These are phyloP conservation scores for Solanum chilense DNA, from an alignment of 257 asterid genomes.

Conservation along the genomic window DNA sequence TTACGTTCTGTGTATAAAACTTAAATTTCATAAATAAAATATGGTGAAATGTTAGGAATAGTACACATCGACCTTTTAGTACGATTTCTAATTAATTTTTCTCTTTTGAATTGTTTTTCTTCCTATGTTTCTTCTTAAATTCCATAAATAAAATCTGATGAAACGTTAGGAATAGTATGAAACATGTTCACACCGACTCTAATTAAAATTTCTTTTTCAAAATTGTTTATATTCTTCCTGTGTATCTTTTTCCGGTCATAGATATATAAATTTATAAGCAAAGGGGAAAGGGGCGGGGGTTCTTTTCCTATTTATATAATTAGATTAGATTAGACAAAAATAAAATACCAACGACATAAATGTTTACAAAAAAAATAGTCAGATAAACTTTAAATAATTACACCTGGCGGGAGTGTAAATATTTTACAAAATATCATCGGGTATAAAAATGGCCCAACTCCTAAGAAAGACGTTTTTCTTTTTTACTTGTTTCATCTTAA, in stretches of 20 bases:
- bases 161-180: neutral
- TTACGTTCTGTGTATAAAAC: neutral
- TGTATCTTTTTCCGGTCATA: neutral
- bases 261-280: neutral
- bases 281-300: neutral
- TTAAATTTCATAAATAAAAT: neutral
- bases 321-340: neutral
- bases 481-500: too few species aligned
- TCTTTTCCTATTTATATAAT: neutral
- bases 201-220: neutral
- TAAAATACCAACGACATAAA: neutral
- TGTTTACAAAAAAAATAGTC: neutral
- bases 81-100: too few species aligned
- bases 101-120: too few species aligned
- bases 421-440: too few species aligned
- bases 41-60: neutral
- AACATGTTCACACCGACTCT: neutral
- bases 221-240: neutral
- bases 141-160: neutral
- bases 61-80: neutral
- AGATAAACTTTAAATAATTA: neutral
- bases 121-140: neutral
- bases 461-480: too few species aligned
- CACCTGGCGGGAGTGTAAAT: too few species aligned
- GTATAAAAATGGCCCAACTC: too few species aligned